Percentiles rank a stretch among this genome's conserved stretches.
These are phyloP conservation scores for Thelephora ganbajun DNA, from an alignment of 768 basidiomycete genomes.

Conservation along the genomic window DNA sequence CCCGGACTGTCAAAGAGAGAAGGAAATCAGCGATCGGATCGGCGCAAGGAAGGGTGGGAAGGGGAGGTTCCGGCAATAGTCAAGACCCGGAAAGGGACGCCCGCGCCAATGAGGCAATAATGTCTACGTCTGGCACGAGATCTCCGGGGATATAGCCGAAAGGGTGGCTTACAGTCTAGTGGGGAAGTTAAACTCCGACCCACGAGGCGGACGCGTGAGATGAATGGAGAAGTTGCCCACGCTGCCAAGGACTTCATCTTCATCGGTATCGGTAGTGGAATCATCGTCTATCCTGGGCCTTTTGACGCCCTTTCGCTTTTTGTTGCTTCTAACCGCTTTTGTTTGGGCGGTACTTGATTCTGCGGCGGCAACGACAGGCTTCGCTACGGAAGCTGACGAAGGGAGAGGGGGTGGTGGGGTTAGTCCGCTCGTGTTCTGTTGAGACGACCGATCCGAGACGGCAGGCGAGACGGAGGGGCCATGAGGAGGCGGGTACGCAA, in stretches of 20 bases:
- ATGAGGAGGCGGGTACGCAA: not conserved
- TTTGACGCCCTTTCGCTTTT: too few species aligned
- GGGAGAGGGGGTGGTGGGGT: not conserved
- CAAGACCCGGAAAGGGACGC: not conserved
- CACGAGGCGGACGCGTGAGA: not conserved
- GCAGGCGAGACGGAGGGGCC: too few species aligned
- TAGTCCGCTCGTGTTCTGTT: not conserved
- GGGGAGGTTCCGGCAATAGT: too few species aligned
- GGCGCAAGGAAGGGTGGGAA: not conserved
- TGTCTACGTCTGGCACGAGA: not conserved
- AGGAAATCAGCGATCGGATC: not conserved
- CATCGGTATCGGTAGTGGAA: too few species aligned
- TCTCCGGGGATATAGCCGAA: not conserved
- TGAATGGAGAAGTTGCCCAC: not conserved
- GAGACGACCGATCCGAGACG: too few species aligned
- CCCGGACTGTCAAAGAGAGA: conserved; percentile 37
- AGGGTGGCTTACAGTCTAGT: not conserved
- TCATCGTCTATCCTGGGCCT: too few species aligned
- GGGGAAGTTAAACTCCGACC: not conserved
- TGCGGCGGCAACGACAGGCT: not conserved
- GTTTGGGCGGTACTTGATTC: not conserved
- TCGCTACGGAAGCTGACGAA: not conserved
- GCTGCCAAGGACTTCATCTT: not conserved
- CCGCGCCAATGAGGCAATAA: not conserved
- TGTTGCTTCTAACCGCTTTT: too few species aligned